Conservation (phyloP, 2,329 filamentous ascomycete genomes). For the Curvularia verruculosa region DNA sequence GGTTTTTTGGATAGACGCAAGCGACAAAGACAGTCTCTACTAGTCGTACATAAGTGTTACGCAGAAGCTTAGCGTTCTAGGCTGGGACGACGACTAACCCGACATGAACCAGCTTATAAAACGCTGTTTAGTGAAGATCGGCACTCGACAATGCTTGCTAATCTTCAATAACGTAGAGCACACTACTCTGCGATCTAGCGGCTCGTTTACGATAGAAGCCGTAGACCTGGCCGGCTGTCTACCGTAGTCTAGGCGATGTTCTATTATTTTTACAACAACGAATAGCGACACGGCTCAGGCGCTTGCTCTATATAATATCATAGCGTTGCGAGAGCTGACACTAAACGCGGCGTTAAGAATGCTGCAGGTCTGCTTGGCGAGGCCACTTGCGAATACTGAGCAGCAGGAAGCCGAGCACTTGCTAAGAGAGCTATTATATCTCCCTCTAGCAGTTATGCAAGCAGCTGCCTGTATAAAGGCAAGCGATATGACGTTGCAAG, state of each 20-base stretch:
- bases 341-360: background rate
- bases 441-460: conserved; percentile 2
- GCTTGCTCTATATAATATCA: conserved; percentile 16
- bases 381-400: conserved; percentile 2
- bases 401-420: conserved; percentile 15
- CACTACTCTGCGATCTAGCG: conserved; percentile 10
- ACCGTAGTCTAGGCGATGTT: background rate
- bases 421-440: conserved; percentile 16
- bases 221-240: background rate
- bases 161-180: conserved; percentile 35
- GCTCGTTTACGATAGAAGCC: conserved; percentile 3
- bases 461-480: background rate
- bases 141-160: conserved; percentile 12
- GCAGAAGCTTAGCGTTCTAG: conserved; percentile 36
- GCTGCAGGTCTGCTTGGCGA: background rate
- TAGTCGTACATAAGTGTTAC: conserved; percentile 39
- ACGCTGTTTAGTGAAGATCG: background rate
- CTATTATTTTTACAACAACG: conserved; percentile 10
- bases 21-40: conserved; percentile 49
- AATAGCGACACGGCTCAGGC: conserved; percentile 9
- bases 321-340: too few relatives aligned
- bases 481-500: background rate
- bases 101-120: conserved; percentile 20
- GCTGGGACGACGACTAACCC: conserved; percentile 14
- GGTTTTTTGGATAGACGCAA: conserved; percentile 55